Evolutionary conservation across 2,329 filamentous ascomycete species (phyloP), one percentile per base, ranked within the genome.

Genomic region (Lecanosticta acicola): DNA sequence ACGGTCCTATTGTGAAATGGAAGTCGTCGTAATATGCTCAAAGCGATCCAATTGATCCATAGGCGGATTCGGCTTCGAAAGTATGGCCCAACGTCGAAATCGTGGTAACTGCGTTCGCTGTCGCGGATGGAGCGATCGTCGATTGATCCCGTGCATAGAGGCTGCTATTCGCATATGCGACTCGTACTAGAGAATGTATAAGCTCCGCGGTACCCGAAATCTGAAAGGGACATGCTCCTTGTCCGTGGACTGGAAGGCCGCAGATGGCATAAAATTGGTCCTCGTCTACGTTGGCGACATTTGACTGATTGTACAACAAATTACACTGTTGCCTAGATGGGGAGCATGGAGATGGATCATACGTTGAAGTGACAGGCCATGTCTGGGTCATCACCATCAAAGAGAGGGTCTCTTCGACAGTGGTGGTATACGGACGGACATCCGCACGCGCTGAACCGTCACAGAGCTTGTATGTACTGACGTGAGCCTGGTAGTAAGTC

Each of bases 131-230:
- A 3, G 32, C n/a, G 9, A 40, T 34, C 14, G 40, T 43, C 8
- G 39, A 47, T 3, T 41, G 18, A 26, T 47, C 45, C 8, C 36
- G 34, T 29, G 39, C 38, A 46, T 32, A 47, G 20, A 43, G 32
- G 26, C 19, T 44, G n/a, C n/a, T 32, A 9, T 37, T 38, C n/a
- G n/a, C n/a, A n/a, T n/a, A n/a, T 5, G 39, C 34, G 11, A 33
- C 49, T n/a, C 47, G 32, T 24, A 56, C 50, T 2, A 56, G 54
- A 35, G 54, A 59, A 50, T 61, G 59, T n/a, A 58, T 50, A 2
- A 61, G 46, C 21, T 56, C 38, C 3, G 56, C 48, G 1, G 56
- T 46, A 2, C 56, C 58, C 36, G 43, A 47, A n/a, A n/a, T n/a
- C 3, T 14, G 38, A 26, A 51, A 18, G 8, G 37, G 7, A 21